Percentiles rank a stretch among this genome's conserved stretches.
Conservation (phyloP, 2,329 filamentous ascomycete species). For the Paraconiothyrium sp. region DNA sequence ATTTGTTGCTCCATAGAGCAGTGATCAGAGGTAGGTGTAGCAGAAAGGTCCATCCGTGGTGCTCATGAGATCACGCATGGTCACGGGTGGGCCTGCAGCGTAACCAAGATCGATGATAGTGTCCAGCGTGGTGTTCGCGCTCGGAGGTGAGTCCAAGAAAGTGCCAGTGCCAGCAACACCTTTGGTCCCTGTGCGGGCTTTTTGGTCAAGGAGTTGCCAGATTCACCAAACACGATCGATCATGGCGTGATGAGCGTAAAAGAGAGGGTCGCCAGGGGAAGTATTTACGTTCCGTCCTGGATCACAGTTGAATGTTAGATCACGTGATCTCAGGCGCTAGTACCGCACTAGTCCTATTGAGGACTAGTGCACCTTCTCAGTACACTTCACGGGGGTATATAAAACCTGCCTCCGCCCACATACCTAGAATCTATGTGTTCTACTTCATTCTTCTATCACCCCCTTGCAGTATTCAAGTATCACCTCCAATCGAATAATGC, state of each 20-base stretch:
- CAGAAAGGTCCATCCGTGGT: constrained; percentile 47
- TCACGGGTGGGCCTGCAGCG: constrained; percentile 33
- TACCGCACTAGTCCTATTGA: too few species aligned
- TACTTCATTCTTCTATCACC: too few species aligned
- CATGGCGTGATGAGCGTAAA: constrained; percentile 57
- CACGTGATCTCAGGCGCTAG: too few species aligned
- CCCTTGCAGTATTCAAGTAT: too few species aligned
- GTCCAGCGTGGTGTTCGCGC: constrained; percentile 57
- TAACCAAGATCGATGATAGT: constrained; percentile 54
- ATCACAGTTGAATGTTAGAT: too few species aligned
- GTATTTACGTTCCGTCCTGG: constrained; percentile 24
- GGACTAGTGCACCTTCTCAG: too few species aligned
- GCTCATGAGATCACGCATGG: constrained; percentile 41
- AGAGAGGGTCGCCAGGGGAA: constrained; percentile 38
- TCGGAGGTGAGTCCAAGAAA: constrained; percentile 55
- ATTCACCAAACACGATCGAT: constrained; percentile 59
- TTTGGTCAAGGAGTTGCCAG: constrained; percentile 55
- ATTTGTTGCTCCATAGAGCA: neutral
- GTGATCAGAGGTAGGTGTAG: constrained; percentile 41
- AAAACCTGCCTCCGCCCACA: too few species aligned
- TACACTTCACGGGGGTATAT: too few species aligned
- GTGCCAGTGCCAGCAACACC: constrained; percentile 57
- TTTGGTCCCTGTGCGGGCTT: constrained; percentile 33
- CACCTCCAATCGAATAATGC: constrained; percentile 30
- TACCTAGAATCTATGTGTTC: too few species aligned